Base-by-base conservation (phyloP, 2,329 filamentous ascomycete genomes). In the Conoideocrella luteorostrata region DNA sequence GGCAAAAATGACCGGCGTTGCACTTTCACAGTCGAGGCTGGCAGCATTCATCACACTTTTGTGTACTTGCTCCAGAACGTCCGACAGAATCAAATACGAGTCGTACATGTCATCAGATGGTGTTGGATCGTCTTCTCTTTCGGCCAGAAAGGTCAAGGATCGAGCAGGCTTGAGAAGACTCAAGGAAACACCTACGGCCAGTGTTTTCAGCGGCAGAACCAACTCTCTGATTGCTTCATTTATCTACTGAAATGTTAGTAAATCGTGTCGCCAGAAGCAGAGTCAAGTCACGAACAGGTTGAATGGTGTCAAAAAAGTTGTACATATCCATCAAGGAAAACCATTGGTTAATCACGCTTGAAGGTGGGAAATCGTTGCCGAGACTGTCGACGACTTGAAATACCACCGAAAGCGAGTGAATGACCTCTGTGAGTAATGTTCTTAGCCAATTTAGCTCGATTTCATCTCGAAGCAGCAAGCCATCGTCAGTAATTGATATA, bases 1-100 rank as follows among this genome's bases (percentile, higher is more conserved):
- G 3, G 86, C 79, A 52, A 94, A 86, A 17, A 88, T 75, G 15
- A 86, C 80, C 2, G 88, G 87, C 44, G 78, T 80, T 17, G 86
- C 85, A 28, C 78, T 78, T 29, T 72, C 68, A n/a, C 78, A 70
- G 13, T 74, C 74, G 17, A 65, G 58, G 22, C 71, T 71, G 11
- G 79, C 75, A 7, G 81, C 78, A 44, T 71, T 68, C 20, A 83
- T 65, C 26, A 95, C 72, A n/a, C 84, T 76, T 41, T 77, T 75
- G 52, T 91, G 88, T 12, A 95, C 76, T 43, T 82, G 76, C 39
- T 78, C 75, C n/a, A 95, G 71, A 17, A 85, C 78, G 6, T 80
- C 74, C 3, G 80, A 76, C 39, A 86, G 82, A 15, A 84, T 71
- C 37, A 94, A 69, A 57, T 88, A 95, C 0, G 75, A 69, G 39